Evolutionary conservation across 441 rosid genomes (phyloP).

Genomic region (Populus hybrid): DNA sequence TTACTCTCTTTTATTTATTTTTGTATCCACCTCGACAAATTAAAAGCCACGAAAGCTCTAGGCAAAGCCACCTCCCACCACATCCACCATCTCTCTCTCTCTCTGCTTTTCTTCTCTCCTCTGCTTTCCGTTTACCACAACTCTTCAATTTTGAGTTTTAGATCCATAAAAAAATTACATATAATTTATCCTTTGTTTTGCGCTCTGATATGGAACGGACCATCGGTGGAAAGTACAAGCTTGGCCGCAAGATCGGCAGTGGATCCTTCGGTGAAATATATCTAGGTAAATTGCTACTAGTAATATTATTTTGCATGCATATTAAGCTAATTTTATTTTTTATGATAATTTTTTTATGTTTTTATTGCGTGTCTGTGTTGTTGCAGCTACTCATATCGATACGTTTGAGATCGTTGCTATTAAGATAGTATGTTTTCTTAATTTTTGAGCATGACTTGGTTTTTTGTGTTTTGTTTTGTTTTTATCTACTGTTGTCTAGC

Average conservation of each 20-base stretch:
- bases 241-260: conserved; percentile 94
- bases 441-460: not conserved
- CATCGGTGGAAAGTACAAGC: conserved; percentile 87
- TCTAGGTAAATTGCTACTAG: conserved; percentile 47
- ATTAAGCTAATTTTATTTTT: not conserved
- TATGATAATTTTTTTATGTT: not conserved
- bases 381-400: conserved; percentile 86
- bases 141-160: not conserved
- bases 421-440: conserved; percentile 70
- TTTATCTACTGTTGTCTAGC: conserved; percentile 12
- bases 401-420: conserved; percentile 93
- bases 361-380: conserved; percentile 10
- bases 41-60: not conserved
- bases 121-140: not conserved
- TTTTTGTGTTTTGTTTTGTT: not conserved
- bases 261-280: conserved; percentile 94
- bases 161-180: not conserved
- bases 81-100: not conserved
- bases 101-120: not conserved
- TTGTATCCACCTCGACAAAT: not conserved
- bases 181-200: too few species aligned
- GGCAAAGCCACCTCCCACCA: not conserved
- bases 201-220: conserved; percentile 60
- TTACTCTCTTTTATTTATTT: conserved; percentile 5
- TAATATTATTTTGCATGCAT: not conserved